These are phyloP conservation scores for Elsinoe fawcettii DNA, from an alignment of 2,329 filamentous ascomycete genomes.

Conservation along the genomic window DNA sequence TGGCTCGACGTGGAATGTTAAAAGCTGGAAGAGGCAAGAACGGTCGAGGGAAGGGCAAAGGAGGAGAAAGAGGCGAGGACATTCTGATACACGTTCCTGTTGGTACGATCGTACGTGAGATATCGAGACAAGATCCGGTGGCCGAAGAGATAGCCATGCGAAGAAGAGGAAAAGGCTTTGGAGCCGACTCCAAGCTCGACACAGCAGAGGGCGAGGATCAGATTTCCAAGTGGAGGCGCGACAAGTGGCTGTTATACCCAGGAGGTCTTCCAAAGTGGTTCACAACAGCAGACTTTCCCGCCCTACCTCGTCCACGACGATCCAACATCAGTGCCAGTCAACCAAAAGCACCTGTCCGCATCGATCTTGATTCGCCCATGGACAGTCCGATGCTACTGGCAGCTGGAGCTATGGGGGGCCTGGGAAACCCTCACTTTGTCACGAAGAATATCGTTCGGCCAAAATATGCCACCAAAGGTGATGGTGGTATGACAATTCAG, in stretches of 20 bases:
- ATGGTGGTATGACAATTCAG: conserved; percentile 67
- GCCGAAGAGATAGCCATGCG: conserved; percentile 52
- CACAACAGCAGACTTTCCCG: conserved; percentile 50
- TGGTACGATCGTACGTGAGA: conserved; percentile 80
- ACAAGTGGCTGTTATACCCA: conserved; percentile 83
- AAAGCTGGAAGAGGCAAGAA: conserved; percentile 69
- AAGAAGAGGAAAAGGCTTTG: conserved; percentile 28
- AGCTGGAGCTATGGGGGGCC: conserved; percentile 76
- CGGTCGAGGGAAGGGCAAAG: conserved; percentile 64
- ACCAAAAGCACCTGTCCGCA: conserved; percentile 60
- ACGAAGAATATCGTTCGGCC: conserved; percentile 67
- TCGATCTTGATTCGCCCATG: conserved; percentile 59
- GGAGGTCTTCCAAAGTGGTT: conserved; percentile 67
- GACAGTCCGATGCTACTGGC: conserved; percentile 77
- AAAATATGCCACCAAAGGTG: conserved; percentile 81
- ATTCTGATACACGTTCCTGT: conserved; percentile 84
- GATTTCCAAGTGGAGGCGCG: conserved; percentile 41
- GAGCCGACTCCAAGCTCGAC: conserved; percentile 16
- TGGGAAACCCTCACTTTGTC: conserved; percentile 90
- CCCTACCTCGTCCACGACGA: conserved; percentile 47
- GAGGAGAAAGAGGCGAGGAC: conserved; percentile 77
- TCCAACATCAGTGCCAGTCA: conserved; percentile 57
- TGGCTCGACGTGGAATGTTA: conserved; percentile 67
- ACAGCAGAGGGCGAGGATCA: conserved; percentile 31
- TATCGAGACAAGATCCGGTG: conserved; percentile 69